Evolutionary conservation across 352 stramenopile species (phyloP).

Genomic region (Elongisporangium undulatum): DNA sequence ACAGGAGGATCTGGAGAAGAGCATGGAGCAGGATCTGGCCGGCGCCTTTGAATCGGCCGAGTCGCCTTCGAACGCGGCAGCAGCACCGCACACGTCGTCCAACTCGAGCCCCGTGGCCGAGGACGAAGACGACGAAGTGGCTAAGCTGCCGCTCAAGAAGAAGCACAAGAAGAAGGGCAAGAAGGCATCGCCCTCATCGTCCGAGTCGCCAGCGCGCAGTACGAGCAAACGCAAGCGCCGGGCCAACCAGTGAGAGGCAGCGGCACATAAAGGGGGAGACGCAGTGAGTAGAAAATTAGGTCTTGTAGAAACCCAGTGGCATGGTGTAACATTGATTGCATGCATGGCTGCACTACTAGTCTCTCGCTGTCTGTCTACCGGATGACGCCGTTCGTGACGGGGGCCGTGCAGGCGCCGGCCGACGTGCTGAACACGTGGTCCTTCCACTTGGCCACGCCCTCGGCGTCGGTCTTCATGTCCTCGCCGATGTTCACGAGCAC

Average conservation of each 20-base stretch:
- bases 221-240: slow-evolving; percentile 37
- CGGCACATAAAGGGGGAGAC: neutral
- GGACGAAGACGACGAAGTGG: slow-evolving; percentile 23
- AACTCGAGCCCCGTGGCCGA: slow-evolving; percentile 14
- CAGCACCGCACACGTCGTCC: neutral
- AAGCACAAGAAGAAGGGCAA: slow-evolving; percentile 27
- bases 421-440: slow-evolving; percentile 74
- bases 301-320: slow-evolving; percentile 2
- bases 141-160: slow-evolving; percentile 47
- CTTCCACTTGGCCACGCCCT: slow-evolving; percentile 82
- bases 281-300: slow-evolving; percentile 4
- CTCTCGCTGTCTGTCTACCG: slow-evolving; percentile 30
- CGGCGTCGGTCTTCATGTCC: slow-evolving; percentile 78
- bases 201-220: slow-evolving; percentile 11
- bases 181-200: slow-evolving; percentile 17
- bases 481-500: slow-evolving; percentile 71
- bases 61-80: slow-evolving; percentile 1
- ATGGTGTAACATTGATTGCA: slow-evolving; percentile 1
- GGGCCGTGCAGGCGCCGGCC: slow-evolving; percentile 65
- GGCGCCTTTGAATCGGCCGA: slow-evolving; percentile 33
- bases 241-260: slow-evolving; percentile 10
- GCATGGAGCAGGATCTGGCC: slow-evolving; percentile 60
- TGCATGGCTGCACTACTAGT: neutral
- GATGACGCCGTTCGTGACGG: slow-evolving; percentile 71
- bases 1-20: slow-evolving; percentile 56